Evolutionary conservation across 257 asterid genomes (phyloP).

Genomic region (Thymus quinquecostatus): DNA sequence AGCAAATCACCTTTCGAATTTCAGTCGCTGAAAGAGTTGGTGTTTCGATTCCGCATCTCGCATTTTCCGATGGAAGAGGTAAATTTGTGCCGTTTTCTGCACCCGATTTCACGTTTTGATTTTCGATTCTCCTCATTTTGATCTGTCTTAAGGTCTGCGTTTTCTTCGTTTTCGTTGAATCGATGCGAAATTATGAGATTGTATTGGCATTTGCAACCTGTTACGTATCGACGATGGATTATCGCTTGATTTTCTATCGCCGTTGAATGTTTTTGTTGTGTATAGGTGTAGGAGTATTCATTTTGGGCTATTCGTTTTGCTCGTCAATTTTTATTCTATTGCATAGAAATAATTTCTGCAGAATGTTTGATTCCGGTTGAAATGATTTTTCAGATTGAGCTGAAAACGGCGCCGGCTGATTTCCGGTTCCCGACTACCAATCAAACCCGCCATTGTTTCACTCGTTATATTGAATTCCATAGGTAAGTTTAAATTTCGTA

Average conservation of each 20-base stretch:
- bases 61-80: too few species aligned
- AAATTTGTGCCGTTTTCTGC: too few species aligned
- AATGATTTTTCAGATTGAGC: constrained; percentile 61
- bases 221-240: neutral
- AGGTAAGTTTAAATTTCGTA: constrained; percentile 41
- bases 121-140: neutral
- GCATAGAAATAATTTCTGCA: neutral
- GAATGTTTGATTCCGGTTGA: neutral
- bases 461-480: constrained; percentile 91
- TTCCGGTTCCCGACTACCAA: constrained; percentile 95
- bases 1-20: too few species aligned
- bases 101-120: too few species aligned
- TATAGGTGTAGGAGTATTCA: too few species aligned
- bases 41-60: too few species aligned
- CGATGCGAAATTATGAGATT: neutral
- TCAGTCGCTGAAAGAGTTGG: too few species aligned
- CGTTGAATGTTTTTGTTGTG: too few species aligned
- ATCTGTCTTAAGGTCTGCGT: neutral
- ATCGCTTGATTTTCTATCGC: neutral
- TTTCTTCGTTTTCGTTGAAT: neutral
- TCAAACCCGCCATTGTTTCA: constrained; percentile 93
- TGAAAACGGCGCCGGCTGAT: constrained; percentile 93
- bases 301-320: too few species aligned
- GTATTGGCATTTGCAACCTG: neutral
- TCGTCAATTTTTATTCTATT: too few species aligned